Conservation (phyloP, 176 grass and related monocot species). For the sorghum (Sorghum bicolor) region Sorghum_bicolor_NCBIv3 NC_012871.2:73082501-73083000, state of each 20-base stretch:
- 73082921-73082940: constrained; percentile 6
- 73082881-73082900: constrained; percentile 44
- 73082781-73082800: constrained; percentile 83
- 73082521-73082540: not conserved
- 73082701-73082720: constrained; percentile 8
- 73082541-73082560: constrained; percentile 1
- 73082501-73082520: constrained; percentile 3
- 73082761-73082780: constrained; percentile 84
- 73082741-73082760: constrained; percentile 81
- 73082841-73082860: constrained; percentile 25
- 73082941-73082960: constrained; percentile 19
- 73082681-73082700: constrained; percentile 22
- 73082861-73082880: constrained; percentile 18
- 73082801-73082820: constrained; percentile 93
- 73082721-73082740: constrained; percentile 58
- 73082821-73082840: constrained; percentile 59
- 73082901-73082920: not conserved
- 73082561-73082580: not conserved
- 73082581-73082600: not conserved
- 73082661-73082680: constrained; percentile 18
- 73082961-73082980: constrained; percentile 44
- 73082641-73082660: not conserved
- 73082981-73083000: constrained; percentile 51
- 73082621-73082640: not conserved
- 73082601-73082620: constrained; percentile 22